Evolutionary conservation across 805 yeast species (phyloP).

Genomic region (Lipomyces yamadae): DNA sequence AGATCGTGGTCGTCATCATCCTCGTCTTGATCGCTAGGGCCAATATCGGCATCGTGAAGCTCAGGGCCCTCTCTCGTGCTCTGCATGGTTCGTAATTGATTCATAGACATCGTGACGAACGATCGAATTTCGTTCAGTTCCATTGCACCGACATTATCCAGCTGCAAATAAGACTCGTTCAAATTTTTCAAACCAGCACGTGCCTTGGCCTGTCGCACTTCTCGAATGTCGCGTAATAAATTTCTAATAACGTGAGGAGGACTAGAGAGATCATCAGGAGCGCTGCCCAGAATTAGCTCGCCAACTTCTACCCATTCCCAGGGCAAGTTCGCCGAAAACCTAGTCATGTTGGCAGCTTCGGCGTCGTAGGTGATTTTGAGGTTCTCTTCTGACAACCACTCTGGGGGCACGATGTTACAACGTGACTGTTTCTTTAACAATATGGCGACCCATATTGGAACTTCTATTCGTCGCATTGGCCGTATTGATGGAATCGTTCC

Average conservation of each 20-base stretch:
- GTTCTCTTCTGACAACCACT: constrained; percentile 68
- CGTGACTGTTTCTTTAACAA: constrained; percentile 81
- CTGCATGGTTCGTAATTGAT: constrained; percentile 64
- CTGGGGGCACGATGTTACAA: constrained; percentile 84
- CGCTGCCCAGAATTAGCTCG: constrained; percentile 65
- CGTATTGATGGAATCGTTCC: constrained; percentile 60
- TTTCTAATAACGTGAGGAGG: constrained; percentile 73
- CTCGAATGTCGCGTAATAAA: constrained; percentile 79
- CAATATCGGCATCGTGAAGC: constrained; percentile 17
- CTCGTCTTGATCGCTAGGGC: constrained; percentile 4
- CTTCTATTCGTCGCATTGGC: constrained; percentile 68
- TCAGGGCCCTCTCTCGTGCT: constrained; percentile 43
- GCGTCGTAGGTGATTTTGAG: constrained; percentile 65
- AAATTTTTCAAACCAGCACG: constrained; percentile 76
- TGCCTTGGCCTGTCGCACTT: constrained; percentile 78
- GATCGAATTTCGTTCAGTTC: constrained; percentile 91
- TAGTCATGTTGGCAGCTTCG: constrained; percentile 61
- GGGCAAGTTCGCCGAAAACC: constrained; percentile 70
- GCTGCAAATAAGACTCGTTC: constrained; percentile 79
- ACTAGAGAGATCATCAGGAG: constrained; percentile 78
- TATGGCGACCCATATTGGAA: constrained; percentile 89
- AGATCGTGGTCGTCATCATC: constrained; percentile 20
- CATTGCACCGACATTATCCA: constrained; percentile 79
- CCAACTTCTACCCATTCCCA: constrained; percentile 88
- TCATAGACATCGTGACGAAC: constrained; percentile 79